Evolutionary conservation across 2,329 filamentous ascomycete species (phyloP).

Genomic region (Domatiomyces globalis): DNA sequence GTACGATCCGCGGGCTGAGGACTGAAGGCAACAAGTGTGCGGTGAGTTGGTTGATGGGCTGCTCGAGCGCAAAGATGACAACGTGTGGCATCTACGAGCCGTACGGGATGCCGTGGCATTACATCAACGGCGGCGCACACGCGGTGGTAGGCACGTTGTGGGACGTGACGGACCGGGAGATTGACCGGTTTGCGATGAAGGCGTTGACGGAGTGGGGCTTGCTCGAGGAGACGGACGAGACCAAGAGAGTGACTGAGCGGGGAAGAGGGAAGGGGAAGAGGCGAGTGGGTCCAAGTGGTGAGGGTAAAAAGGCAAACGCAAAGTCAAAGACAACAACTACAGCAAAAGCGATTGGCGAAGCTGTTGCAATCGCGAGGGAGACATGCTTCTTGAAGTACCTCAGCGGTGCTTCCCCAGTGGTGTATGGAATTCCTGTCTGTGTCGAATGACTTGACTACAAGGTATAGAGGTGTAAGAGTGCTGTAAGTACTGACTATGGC

Average conservation of each 20-base stretch:
- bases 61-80: slow-evolving; percentile 66
- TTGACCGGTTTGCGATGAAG: slow-evolving; percentile 74
- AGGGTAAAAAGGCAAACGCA: slow-evolving; percentile 21
- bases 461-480: background rate
- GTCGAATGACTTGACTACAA: slow-evolving; percentile 27
- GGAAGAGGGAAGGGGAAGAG: slow-evolving; percentile 20
- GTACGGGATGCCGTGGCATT: slow-evolving; percentile 80
- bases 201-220: slow-evolving; percentile 81
- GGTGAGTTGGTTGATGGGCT: slow-evolving; percentile 82
- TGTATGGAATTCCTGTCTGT: slow-evolving; percentile 91
- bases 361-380: slow-evolving; percentile 58
- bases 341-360: slow-evolving; percentile 54
- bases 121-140: slow-evolving; percentile 74
- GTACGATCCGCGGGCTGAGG: slow-evolving; percentile 59
- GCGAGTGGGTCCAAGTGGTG: slow-evolving; percentile 1
- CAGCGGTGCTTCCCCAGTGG: slow-evolving; percentile 82
- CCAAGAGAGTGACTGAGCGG: background rate
- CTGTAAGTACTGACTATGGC: background rate
- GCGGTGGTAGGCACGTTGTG: slow-evolving; percentile 86
- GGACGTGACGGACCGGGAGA: slow-evolving; percentile 97
- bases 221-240: slow-evolving; percentile 31
- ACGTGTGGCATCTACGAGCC: slow-evolving; percentile 80
- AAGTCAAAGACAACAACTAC: slow-evolving; percentile 21
- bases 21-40: slow-evolving; percentile 48
- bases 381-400: slow-evolving; percentile 82